Evolutionary conservation across 2,329 filamentous ascomycete genomes (phyloP).

Genomic region (Colletotrichum agaves): DNA sequence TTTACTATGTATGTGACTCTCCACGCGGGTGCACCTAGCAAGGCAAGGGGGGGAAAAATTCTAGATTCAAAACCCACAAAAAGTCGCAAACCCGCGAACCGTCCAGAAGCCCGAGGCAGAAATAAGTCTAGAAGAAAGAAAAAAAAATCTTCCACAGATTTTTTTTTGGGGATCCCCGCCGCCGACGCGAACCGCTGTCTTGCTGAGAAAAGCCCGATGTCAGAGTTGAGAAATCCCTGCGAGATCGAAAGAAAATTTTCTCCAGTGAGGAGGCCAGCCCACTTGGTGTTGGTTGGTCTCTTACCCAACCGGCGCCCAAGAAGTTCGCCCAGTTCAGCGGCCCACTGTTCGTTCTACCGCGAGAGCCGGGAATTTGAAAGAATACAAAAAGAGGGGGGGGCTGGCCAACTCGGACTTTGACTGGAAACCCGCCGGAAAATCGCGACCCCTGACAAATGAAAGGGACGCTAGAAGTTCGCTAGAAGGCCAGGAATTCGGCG

Average conservation of each 20-base stretch:
- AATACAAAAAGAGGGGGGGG: too few relatives aligned
- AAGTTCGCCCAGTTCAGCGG: too few relatives aligned
- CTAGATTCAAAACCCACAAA: conserved; percentile 21
- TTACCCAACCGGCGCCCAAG: neutral
- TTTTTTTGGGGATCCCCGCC: conserved; percentile 7
- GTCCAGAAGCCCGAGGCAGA: conserved; percentile 3
- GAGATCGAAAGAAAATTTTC: neutral
- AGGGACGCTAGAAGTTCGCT: conserved; percentile 30
- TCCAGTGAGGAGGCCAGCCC: neutral
- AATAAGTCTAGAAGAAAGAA: neutral
- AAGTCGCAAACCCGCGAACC: conserved; percentile 1
- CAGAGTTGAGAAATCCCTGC: neutral
- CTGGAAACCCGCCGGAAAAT: too few relatives aligned
- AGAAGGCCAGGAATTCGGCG: conserved; percentile 6
- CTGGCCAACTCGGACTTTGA: too few relatives aligned
- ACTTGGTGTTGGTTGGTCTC: neutral
- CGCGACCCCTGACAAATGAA: neutral
- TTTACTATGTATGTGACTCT: neutral
- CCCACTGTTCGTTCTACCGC: neutral
- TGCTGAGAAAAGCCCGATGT: conserved; percentile 10
- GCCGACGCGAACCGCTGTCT: conserved; percentile 10
- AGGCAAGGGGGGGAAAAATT: neutral
- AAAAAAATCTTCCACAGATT: conserved; percentile 5
- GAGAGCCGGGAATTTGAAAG: neutral
- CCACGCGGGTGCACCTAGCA: conserved; percentile 17